Conservation (phyloP, 306 rosid species). For the Crataegus laevigata region DNA sequence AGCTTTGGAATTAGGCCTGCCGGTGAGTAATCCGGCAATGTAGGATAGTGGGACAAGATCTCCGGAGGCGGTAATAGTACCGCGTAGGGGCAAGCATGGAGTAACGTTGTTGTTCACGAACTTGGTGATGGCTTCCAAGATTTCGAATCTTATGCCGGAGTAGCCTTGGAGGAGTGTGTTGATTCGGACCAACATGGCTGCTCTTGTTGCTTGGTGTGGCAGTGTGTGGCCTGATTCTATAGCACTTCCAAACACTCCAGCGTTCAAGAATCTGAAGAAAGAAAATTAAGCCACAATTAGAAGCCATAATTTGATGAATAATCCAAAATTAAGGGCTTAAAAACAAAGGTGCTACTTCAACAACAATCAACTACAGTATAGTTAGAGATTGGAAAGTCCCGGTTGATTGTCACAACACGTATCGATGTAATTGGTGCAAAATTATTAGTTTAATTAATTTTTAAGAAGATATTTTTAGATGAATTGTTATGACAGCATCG, state of each 20-base stretch:
- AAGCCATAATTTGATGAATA: not conserved
- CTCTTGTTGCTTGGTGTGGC: conserved; percentile 73
- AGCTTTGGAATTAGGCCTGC: conserved; percentile 69
- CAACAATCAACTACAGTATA: not conserved
- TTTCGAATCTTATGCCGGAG: conserved; percentile 85
- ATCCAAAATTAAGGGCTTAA: not conserved
- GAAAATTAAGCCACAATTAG: not conserved
- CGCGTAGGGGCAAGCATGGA: conserved; percentile 80
- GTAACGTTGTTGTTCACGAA: conserved; percentile 61
- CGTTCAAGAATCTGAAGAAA: conserved; percentile 65
- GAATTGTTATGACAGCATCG: no score
- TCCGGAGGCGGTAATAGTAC: conserved; percentile 78
- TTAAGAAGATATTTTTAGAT: not conserved
- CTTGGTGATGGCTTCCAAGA: conserved; percentile 71
- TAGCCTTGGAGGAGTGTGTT: conserved; percentile 93
- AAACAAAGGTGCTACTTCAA: not conserved
- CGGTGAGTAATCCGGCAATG: conserved; percentile 75
- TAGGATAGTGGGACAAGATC: conserved; percentile 88
- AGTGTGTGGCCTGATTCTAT: conserved; percentile 57
- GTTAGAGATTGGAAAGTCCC: no score
- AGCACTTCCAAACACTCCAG: conserved; percentile 78
- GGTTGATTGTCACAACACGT: no score
- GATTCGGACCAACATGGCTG: conserved; percentile 78
- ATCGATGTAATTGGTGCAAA: not conserved
- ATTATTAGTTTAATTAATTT: not conserved